Conservation (phyloP, 2,329 filamentous ascomycete species). For the Chalaropsis ovoidea region DNA sequence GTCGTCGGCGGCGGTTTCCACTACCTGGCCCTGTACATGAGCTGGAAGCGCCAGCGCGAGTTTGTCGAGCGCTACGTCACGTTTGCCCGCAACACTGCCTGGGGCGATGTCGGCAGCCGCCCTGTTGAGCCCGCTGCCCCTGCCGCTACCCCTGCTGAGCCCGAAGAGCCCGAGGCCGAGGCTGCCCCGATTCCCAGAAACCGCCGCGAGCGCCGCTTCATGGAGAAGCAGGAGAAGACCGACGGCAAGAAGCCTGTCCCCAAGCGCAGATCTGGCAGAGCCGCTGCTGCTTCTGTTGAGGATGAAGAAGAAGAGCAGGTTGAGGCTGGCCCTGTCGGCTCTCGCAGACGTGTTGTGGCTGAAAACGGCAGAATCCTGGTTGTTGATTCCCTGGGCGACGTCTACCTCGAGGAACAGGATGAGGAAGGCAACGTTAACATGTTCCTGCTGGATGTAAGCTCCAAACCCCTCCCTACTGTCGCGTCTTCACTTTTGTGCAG, state of each 20-base stretch:
- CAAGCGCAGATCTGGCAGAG: constrained; percentile 31
- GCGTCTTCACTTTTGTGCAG: neutral
- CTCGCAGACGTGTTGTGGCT: constrained; percentile 77
- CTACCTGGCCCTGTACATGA: constrained; percentile 74
- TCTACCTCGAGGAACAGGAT: constrained; percentile 86
- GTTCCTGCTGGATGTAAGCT: constrained; percentile 75
- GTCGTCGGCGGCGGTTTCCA: constrained; percentile 76
- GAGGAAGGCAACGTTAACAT: constrained; percentile 76
- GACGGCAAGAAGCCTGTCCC: constrained; percentile 48
- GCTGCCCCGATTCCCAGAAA: constrained; percentile 55
- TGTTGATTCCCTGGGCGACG: constrained; percentile 83
- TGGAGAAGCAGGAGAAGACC: constrained; percentile 74
- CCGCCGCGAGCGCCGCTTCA: constrained; percentile 75
- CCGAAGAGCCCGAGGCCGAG: constrained; percentile 34
- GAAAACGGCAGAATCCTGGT: constrained; percentile 93
- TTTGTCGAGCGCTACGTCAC: constrained; percentile 88
- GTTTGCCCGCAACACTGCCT: constrained; percentile 77
- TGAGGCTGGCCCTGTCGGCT: constrained; percentile 55
- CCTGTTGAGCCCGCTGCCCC: constrained; percentile 31
- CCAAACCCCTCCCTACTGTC: neutral
- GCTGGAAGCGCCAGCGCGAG: constrained; percentile 80
- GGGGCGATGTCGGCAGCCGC: constrained; percentile 71
- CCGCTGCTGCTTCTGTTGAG: constrained; percentile 32
- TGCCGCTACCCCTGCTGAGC: constrained; percentile 35
- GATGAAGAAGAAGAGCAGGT: constrained; percentile 40